Base-by-base conservation (phyloP, 306 rosid genomes). In the Vachellia collinsii region DNA sequence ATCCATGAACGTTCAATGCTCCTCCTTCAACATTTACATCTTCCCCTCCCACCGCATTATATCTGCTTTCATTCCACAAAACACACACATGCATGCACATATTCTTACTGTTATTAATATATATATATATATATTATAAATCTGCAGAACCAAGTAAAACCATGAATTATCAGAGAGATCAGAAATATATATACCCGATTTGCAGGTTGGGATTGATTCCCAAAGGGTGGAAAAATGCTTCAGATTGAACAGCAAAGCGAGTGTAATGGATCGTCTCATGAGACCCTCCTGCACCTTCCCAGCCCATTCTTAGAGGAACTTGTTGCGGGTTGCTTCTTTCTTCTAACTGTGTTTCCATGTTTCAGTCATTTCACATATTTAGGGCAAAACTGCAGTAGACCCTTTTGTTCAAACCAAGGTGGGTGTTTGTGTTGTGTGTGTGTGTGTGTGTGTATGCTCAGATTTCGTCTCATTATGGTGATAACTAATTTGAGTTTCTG, bases 271-370 rank as follows among this genome's bases (percentile, higher is more conserved):
- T 63, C 62, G 10, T 6, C 70, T 23, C 42, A 50, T 29, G 34
- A 29, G 81, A 48, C 3, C 65, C 90, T n/a, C 65, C 91, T 17
- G 79, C 88, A 20, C 48, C 87, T 75, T 88, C 96, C 91, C 94
- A 83, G 20, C 75, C 88, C 77, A 84, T 61, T 77, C 76, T 72
- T 7, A 36, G 68, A 34, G 79, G 84, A 25, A 82, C 59, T 39
- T 84, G 82, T 42, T 85, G 83, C 38, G 86, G 77, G 41, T 51
- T 50, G 66, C 77, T 77, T 19, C 46, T 83, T 84, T 94, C 97
- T 85, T 92, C 95, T 76, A 90, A 75, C 97, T 92, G 87, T 89
- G 87, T 84, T 75, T 77, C 79, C 65, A 20, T 66, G 74, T 43
- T 44, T 23, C 39, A 70, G 22, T 12, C 64, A 58, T 58, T n/a